Base-by-base conservation (phyloP, 2,329 filamentous ascomycete species). In the Pseudocercospora fuligena region DNA sequence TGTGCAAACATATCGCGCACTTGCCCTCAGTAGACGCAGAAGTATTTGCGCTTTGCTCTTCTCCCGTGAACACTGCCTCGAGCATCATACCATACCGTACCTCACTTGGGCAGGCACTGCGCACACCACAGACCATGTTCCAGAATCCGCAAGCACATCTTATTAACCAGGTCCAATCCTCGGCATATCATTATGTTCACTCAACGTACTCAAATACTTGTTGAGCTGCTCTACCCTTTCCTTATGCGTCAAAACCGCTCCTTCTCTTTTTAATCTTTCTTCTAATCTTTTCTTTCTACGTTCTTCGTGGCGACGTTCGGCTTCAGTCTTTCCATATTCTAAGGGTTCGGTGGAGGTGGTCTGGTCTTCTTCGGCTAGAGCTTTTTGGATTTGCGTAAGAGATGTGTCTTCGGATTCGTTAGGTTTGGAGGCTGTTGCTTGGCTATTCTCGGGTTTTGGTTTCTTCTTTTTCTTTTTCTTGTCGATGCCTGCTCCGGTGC, bases 101-200 rank as follows among this genome's bases (percentile, higher is more conserved):
- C n/a, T n/a, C n/a, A n/a, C n/a, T n/a, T n/a, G n/a, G n/a, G n/a
- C n/a, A n/a, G n/a, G n/a, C n/a, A n/a, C n/a, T n/a, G n/a, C n/a
- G n/a, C 40, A 46, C 3, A 4, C 43, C 5, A 6, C 14, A 47
- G 16, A 43, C 12, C 56, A 8, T 23, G 5, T 23, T 66, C 47
- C n/a, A n/a, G n/a, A n/a, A n/a, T n/a, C n/a, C n/a, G n/a, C n/a
- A n/a, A n/a, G n/a, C n/a, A n/a, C n/a, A n/a, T n/a, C n/a, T n/a
- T 86, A 12, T 36, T 87, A 87, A 69, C 85, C 85, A 70, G 85
- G 85, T 66, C 85, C 85, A 66, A 87, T 87, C 71, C 84, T 82
- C 7, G 85, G 85, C 94, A 99, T 99, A 78, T 99, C 95, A 80
- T 99, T 94, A 82, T 99, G 95, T 81, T 99, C 95, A 81, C 92